Base-by-base conservation (phyloP, 306 rosid species). In the Neltuma alba region DNA sequence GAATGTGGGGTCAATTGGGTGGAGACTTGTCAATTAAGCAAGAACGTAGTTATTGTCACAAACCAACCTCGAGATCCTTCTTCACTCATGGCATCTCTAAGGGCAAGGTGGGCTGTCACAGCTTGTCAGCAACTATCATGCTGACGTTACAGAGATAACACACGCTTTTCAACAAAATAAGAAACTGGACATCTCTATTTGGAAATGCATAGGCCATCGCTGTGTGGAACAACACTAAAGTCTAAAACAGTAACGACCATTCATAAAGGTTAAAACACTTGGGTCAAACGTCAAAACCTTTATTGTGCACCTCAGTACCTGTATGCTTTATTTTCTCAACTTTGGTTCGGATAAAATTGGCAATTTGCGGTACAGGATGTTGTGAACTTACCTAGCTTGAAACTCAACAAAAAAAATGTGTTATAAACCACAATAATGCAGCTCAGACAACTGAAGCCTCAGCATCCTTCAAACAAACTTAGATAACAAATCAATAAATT, bases 321-420 rank as follows among this genome's bases (percentile, higher is more conserved):
- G 85, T 85, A 74, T 79, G 87, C 85, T 89, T 91, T 92, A 88
- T 89, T 89, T 37, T 80, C 76, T 74, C 80, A 77, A 83, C 84
- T 75, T 60, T 58, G 79, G 76, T 79, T 64, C 75, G 41, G 86
- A 82, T 84, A 74, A 81, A 77, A 81, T 83, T 74, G 37, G 74
- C 62, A 79, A 63, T 44, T 79, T 55, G 76, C 42, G 15, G 75
- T 66, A 83, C 84, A 83, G 76, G 81, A 78, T 52, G 72, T 44
- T 60, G 74, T 62, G 54, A 69, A 68, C 76, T 54, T n/a, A 9
- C 61, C 86, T 76, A 54, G 79, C 72, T 70, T 60, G 77, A 80
- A 87, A 79, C 85, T 73, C 68, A 48, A 86, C 72, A 67, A 79
- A 61, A 82, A 87, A 80, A 79, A 66, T 75, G 78, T 73, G 78